These are phyloP conservation scores for Lentinula sp. DNA, from an alignment of 768 basidiomycete genomes.

Conservation along the genomic window DNA sequence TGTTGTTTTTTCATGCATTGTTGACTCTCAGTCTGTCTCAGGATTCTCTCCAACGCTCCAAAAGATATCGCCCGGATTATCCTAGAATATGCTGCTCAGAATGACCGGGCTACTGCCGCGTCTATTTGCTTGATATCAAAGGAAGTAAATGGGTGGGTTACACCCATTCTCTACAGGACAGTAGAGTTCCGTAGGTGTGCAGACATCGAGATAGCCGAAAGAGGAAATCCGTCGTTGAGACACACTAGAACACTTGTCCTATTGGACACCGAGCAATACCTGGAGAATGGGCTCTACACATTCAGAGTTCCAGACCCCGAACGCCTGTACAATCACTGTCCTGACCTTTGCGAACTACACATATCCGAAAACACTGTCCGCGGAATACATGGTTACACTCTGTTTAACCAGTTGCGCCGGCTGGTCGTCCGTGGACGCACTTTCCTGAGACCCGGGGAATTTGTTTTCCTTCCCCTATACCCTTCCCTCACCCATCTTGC, in stretches of 20 bases:
- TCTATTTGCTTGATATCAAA: not conserved
- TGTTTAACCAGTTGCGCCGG: not conserved
- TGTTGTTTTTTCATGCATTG: not conserved
- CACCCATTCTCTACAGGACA: slow-evolving; percentile 1
- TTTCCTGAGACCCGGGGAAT: not conserved
- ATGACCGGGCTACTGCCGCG: not conserved
- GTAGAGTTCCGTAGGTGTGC: not conserved
- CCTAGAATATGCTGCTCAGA: slow-evolving; percentile 4
- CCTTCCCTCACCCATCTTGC: slow-evolving; percentile 2
- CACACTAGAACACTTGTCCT: not conserved
- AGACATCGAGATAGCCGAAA: not conserved
- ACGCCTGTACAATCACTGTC: not conserved
- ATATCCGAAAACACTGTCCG: not conserved
- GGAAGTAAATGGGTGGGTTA: not conserved
- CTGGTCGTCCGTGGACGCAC: not conserved
- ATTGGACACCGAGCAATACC: not conserved
- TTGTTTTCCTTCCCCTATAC: slow-evolving; percentile 2
- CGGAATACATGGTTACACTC: not conserved
- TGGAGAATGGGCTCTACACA: not conserved
- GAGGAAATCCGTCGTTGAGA: not conserved
- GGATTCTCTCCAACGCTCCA: slow-evolving; percentile 1
- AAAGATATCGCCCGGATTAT: slow-evolving; percentile 3
- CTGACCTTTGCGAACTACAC: not conserved
- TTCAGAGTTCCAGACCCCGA: not conserved
- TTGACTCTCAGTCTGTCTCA: not conserved